phyloP scores from a whole-genome alignment of 139 green algal genomes.

The Diplosphaera chodatii region DNA sequence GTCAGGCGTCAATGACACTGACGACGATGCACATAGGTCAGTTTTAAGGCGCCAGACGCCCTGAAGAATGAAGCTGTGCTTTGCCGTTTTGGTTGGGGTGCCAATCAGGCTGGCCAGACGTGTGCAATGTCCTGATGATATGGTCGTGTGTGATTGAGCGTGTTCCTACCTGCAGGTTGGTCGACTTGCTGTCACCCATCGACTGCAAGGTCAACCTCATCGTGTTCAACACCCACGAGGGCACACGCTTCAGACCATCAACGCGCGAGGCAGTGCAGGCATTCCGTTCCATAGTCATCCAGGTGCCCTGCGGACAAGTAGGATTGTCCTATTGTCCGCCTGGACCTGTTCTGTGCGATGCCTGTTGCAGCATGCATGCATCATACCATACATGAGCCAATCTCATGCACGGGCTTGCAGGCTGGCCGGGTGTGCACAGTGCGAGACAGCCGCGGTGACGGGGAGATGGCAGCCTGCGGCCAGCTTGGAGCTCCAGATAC shows the following conservation, averaged over 20 bases:
- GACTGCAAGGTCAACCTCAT: slow-evolving; percentile 81
- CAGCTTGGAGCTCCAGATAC: slow-evolving; percentile 57
- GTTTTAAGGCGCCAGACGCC: too few species aligned
- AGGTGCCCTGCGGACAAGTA: slow-evolving; percentile 4
- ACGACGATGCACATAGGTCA: slow-evolving; percentile 55
- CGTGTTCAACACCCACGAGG: slow-evolving; percentile 75
- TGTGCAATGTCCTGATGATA: too few species aligned
- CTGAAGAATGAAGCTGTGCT: too few species aligned
- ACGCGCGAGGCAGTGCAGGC: slow-evolving; percentile 34
- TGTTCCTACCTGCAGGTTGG: slow-evolving; percentile 26
- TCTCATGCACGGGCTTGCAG: slow-evolving; percentile 15
- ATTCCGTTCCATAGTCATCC: slow-evolving; percentile 49
- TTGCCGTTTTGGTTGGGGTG: too few species aligned
- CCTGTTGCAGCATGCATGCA: not conserved
- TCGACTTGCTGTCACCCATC: slow-evolving; percentile 41
- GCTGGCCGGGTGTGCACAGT: slow-evolving; percentile 69
- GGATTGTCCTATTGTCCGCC: too few species aligned
- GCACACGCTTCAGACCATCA: slow-evolving; percentile 48
- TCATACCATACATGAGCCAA: too few species aligned
- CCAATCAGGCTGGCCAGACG: too few species aligned
- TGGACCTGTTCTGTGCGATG: not conserved
- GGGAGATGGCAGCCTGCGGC: slow-evolving; percentile 82
- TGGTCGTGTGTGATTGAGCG: too few species aligned
- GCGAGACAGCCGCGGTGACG: slow-evolving; percentile 60
- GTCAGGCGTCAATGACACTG: slow-evolving; percentile 74